Evolutionary conservation across 2,329 filamentous ascomycete genomes (phyloP).

Genomic region (Metarhizium anisopliae): DNA sequence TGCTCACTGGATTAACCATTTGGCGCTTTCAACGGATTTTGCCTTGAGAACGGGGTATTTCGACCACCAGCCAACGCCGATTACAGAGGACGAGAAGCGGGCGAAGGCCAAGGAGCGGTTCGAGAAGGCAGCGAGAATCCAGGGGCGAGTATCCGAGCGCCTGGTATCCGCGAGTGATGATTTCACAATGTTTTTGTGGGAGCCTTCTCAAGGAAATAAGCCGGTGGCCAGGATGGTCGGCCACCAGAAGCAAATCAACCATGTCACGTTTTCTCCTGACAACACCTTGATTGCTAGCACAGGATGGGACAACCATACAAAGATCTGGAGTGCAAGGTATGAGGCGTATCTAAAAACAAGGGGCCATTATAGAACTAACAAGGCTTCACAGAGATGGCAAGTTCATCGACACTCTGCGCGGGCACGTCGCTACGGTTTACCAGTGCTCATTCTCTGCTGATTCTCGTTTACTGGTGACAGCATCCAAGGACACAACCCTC

Average conservation of each 20-base stretch:
- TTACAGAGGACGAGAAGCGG: slow-evolving; percentile 59
- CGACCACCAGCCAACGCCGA: slow-evolving; percentile 67
- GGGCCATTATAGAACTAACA: slow-evolving; percentile 17
- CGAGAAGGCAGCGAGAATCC: slow-evolving; percentile 70
- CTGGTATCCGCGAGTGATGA: slow-evolving; percentile 90
- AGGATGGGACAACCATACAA: slow-evolving; percentile 90
- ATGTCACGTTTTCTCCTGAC: slow-evolving; percentile 89
- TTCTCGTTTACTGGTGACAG: slow-evolving; percentile 78
- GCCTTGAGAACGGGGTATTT: slow-evolving; percentile 78
- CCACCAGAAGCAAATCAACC: slow-evolving; percentile 94
- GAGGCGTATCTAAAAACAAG: slow-evolving; percentile 5
- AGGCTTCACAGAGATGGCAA: slow-evolving; percentile 46
- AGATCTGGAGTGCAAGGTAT: slow-evolving; percentile 76
- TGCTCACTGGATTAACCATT: slow-evolving; percentile 91
- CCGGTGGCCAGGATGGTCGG: slow-evolving; percentile 83
- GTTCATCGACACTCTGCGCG: slow-evolving; percentile 80
- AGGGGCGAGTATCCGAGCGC: slow-evolving; percentile 70
- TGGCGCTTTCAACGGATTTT: slow-evolving; percentile 88
- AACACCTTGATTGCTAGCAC: slow-evolving; percentile 79
- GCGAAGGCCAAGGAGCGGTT: slow-evolving; percentile 74
- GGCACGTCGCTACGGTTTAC: slow-evolving; percentile 85
- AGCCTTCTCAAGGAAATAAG: slow-evolving; percentile 68
- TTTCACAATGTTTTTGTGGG: slow-evolving; percentile 95
- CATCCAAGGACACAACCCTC: slow-evolving; percentile 83
- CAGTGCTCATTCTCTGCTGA: slow-evolving; percentile 90